Conservation (phyloP, 2,329 filamentous ascomycete genomes). For the Pseudopyrenochaeta lycopersici region DNA sequence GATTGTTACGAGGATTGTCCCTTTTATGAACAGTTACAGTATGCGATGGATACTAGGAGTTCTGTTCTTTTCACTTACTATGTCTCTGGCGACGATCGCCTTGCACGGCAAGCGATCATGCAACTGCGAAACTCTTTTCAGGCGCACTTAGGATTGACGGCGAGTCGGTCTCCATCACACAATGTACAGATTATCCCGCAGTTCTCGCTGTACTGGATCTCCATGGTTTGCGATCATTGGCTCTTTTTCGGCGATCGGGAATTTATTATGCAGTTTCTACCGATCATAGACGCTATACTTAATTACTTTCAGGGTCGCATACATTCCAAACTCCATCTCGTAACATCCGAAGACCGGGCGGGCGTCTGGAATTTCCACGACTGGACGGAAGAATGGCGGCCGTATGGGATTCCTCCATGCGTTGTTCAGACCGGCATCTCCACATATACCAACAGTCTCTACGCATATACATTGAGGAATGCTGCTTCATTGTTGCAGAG, state of each 20-base stretch:
- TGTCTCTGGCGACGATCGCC: conserved; percentile 34
- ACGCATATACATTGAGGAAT: conserved; percentile 17
- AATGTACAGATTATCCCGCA: conserved; percentile 8
- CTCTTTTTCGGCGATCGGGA: conserved; percentile 46
- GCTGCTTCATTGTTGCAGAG: conserved; percentile 4
- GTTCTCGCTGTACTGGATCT: conserved; percentile 52
- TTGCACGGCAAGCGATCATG: conserved; percentile 34
- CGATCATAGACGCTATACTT: background rate
- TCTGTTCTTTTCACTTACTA: conserved; percentile 40
- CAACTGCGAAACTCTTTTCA: conserved; percentile 25
- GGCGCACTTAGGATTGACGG: conserved; percentile 40
- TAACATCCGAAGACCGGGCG: background rate
- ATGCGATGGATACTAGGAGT: no score
- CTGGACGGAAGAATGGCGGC: conserved; percentile 2
- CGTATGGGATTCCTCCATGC: conserved; percentile 5
- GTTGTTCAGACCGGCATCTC: background rate
- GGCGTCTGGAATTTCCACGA: conserved; percentile 30
- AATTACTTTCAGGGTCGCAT: background rate
- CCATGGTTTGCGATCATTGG: conserved; percentile 49
- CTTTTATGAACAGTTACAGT: conserved; percentile 39
- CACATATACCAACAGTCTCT: conserved; percentile 3
- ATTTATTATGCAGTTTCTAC: conserved; percentile 16
- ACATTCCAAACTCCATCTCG: background rate
- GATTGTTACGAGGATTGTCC: conserved; percentile 38
- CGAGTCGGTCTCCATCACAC: conserved; percentile 50